phyloP scores from a whole-genome alignment of 257 asterid genomes.

The Linderniella brevidens region DNA sequence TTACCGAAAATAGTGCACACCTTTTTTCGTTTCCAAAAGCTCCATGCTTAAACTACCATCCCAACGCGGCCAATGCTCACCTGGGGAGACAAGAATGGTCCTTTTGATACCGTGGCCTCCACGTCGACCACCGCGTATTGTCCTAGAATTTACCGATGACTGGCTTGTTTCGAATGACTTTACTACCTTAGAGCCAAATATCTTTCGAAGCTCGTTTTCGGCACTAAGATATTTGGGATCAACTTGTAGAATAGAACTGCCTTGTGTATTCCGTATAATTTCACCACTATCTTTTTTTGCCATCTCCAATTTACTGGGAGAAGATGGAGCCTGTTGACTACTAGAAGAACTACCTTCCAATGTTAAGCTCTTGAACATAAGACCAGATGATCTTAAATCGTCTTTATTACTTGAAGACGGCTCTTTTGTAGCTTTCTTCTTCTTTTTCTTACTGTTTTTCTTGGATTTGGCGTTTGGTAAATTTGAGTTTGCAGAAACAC shows the following conservation, averaged over 20 bases:
- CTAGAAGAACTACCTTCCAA: constrained; percentile 35
- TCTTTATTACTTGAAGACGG: constrained; percentile 9
- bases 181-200: constrained; percentile 83
- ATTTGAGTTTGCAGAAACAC: constrained; percentile 14
- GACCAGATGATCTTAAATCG: constrained; percentile 13
- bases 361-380: constrained; percentile 27
- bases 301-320: constrained; percentile 15
- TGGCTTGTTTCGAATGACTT: constrained; percentile 52
- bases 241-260: constrained; percentile 37
- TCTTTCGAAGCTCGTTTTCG: constrained; percentile 82
- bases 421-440: constrained; percentile 16
- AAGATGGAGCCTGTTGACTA: constrained; percentile 17
- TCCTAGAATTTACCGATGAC: constrained; percentile 45
- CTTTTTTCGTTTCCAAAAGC: constrained; percentile 49
- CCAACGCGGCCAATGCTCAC: constrained; percentile 95
- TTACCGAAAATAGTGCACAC: constrained; percentile 64
- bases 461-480: constrained; percentile 30
- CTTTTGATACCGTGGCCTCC: constrained; percentile 54
- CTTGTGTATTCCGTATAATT: constrained; percentile 21
- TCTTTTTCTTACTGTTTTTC: constrained; percentile 51
- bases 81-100: constrained; percentile 67
- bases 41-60: constrained; percentile 92
- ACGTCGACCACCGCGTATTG: constrained; percentile 50
- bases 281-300: constrained; percentile 17
- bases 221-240: constrained; percentile 79